phyloP scores from a whole-genome alignment of 2,329 filamentous ascomycete genomes.

The Colletotrichum somersetense region DNA sequence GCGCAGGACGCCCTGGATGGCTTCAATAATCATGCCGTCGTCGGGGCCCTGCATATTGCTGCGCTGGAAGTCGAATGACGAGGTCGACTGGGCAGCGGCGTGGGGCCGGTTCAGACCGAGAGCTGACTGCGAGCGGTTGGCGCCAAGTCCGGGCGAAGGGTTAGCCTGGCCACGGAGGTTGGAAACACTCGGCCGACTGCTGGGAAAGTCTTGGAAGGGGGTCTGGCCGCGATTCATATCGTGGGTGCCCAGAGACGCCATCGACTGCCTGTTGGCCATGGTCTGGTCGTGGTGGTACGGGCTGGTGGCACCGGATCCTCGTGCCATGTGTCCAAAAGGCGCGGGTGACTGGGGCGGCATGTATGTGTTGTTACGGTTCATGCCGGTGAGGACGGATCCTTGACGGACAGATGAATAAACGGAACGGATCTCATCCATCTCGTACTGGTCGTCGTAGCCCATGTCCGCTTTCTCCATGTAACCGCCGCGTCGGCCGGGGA shows the following conservation, averaged over 20 bases:
- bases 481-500: slow-evolving; percentile 89
- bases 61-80: slow-evolving; percentile 73
- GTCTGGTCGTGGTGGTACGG: slow-evolving; percentile 60
- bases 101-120: slow-evolving; percentile 63
- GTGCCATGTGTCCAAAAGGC: slow-evolving; percentile 66
- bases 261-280: slow-evolving; percentile 76
- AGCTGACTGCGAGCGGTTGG: slow-evolving; percentile 58
- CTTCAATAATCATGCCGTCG: slow-evolving; percentile 84
- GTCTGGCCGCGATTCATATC: slow-evolving; percentile 65
- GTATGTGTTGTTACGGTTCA: slow-evolving; percentile 76
- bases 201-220: slow-evolving; percentile 69
- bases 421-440: slow-evolving; percentile 98
- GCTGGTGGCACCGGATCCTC: slow-evolving; percentile 58
- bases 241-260: slow-evolving; percentile 73
- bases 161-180: slow-evolving; percentile 65
- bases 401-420: slow-evolving; percentile 92
- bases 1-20: slow-evolving; percentile 83
- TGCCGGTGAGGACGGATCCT: slow-evolving; percentile 89
- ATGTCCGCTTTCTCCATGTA: slow-evolving; percentile 73
- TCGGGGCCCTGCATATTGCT: slow-evolving; percentile 74
- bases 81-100: slow-evolving; percentile 61
- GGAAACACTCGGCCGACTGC: slow-evolving; percentile 71
- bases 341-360: slow-evolving; percentile 88
- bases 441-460: slow-evolving; percentile 82
- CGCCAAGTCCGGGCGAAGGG: slow-evolving; percentile 59